These are phyloP conservation scores for Nitzschia palea DNA, from an alignment of 108 stramenopile genomes.

Conservation along the genomic window DNA sequence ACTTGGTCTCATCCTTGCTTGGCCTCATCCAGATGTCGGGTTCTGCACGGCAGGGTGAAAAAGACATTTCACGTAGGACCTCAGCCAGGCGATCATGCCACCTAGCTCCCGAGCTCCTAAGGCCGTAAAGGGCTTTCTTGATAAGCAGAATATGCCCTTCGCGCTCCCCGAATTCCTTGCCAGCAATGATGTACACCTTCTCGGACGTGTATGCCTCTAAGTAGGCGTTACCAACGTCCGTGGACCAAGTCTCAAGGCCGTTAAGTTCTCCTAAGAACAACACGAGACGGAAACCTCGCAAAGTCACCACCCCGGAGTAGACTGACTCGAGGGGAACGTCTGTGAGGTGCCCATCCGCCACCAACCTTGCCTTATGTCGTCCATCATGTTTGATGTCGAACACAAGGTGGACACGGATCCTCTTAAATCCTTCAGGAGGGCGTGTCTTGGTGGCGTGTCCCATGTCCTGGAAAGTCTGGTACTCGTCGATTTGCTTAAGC, in stretches of 20 bases:
- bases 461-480: conserved; percentile 24
- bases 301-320: conserved; percentile 31
- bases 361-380: conserved; percentile 26
- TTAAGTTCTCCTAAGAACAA: conserved; percentile 24
- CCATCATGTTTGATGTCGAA: conserved; percentile 47
- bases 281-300: conserved; percentile 12
- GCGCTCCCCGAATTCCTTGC: conserved; percentile 1
- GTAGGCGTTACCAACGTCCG: conserved; percentile 27
- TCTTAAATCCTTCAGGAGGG: conserved; percentile 13
- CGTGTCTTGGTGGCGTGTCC: conserved; percentile 6
- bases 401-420: conserved; percentile 35
- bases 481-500: conserved; percentile 17
- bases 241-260: conserved; percentile 16
- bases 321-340: conserved; percentile 27
- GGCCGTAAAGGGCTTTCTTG: conserved; percentile 37
- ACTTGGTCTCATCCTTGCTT: background rate
- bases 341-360: conserved; percentile 23
- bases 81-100: conserved; percentile 22
- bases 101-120: conserved; percentile 3
- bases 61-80: conserved; percentile 18
- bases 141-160: conserved; percentile 25
- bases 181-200: conserved; percentile 29
- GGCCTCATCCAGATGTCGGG: conserved; percentile 44
- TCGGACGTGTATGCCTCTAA: conserved; percentile 20
- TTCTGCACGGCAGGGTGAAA: conserved; percentile 28